A percentile compares a stretch with the other conserved stretches of the same genome.
phyloP scores from a whole-genome alignment of 2,329 filamentous ascomycete species.

The Ophioceras dolichostomum region DNA sequence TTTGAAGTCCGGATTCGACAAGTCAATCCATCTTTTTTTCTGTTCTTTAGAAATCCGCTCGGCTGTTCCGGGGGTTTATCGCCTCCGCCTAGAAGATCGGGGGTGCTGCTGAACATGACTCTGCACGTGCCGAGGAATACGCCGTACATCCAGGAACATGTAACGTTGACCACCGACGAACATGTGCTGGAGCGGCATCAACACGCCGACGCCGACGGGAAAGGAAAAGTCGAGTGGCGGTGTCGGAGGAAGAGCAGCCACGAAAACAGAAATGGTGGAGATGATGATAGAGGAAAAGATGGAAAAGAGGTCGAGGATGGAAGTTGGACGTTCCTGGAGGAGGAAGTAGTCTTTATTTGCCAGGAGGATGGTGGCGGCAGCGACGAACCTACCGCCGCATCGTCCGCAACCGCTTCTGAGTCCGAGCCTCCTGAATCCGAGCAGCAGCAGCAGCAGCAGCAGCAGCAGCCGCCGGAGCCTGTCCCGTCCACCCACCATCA shows the following conservation, averaged over 20 bases:
- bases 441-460: background rate
- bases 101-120: background rate
- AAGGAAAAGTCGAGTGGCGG: constrained; percentile 8
- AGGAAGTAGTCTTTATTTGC: constrained; percentile 1
- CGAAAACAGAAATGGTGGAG: background rate
- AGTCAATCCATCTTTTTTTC: background rate
- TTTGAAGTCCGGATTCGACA: no score
- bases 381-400: no score
- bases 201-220: no score
- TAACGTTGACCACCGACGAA: constrained; percentile 3
- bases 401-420: no score
- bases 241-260: background rate
- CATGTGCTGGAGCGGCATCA: no score
- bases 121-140: constrained; percentile 6
- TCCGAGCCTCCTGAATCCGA: no score
- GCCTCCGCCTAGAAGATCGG: no score
- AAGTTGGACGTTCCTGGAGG: background rate
- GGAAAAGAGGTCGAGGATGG: background rate
- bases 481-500: background rate
- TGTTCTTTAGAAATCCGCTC: background rate
- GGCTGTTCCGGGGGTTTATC: background rate
- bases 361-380: no score
- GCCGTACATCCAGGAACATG: constrained; percentile 6
- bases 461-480: background rate
- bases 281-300: no score